A percentile compares a stretch with the other conserved stretches of the same genome.
These are phyloP conservation scores for Stipa capillata DNA, from an alignment of 176 grass and related monocot genomes.

Conservation along the genomic window DNA sequence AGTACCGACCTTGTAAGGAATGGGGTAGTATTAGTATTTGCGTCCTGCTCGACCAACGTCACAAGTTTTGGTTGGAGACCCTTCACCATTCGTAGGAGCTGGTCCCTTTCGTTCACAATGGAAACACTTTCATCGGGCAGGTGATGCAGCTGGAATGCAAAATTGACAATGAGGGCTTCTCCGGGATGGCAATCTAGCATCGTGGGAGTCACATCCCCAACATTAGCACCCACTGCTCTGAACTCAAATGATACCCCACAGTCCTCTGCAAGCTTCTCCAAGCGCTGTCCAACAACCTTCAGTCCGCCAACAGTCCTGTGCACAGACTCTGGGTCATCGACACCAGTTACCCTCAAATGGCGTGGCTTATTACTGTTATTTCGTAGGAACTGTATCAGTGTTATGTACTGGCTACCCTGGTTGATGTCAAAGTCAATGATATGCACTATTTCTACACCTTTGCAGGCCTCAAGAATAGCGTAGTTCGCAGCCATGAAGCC, in stretches of 20 bases:
- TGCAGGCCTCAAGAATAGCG: slow-evolving; percentile 64
- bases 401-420: slow-evolving; percentile 80
- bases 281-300: slow-evolving; percentile 50
- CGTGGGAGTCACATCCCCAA: slow-evolving; percentile 38
- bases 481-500: slow-evolving; percentile 75
- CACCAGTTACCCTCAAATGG: slow-evolving; percentile 61
- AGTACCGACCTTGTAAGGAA: slow-evolving; percentile 52
- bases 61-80: slow-evolving; percentile 63
- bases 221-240: slow-evolving; percentile 40
- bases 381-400: slow-evolving; percentile 39
- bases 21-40: slow-evolving; percentile 67
- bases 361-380: slow-evolving; percentile 29
- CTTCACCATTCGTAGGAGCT: slow-evolving; percentile 76
- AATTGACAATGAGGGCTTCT: slow-evolving; percentile 64
- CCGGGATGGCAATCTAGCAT: slow-evolving; percentile 53
- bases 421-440: slow-evolving; percentile 86
- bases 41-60: slow-evolving; percentile 71
- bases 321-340: slow-evolving; percentile 74
- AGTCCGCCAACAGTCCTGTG: slow-evolving; percentile 62
- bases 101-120: slow-evolving; percentile 59
- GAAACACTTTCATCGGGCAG: slow-evolving; percentile 86
- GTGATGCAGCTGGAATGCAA: slow-evolving; percentile 75
- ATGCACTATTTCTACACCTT: slow-evolving; percentile 57
- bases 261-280: slow-evolving; percentile 60
- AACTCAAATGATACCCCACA: slow-evolving; percentile 57